Conservation (phyloP, 768 basidiomycete species). For the Boletus rubroflammeus region DNA sequence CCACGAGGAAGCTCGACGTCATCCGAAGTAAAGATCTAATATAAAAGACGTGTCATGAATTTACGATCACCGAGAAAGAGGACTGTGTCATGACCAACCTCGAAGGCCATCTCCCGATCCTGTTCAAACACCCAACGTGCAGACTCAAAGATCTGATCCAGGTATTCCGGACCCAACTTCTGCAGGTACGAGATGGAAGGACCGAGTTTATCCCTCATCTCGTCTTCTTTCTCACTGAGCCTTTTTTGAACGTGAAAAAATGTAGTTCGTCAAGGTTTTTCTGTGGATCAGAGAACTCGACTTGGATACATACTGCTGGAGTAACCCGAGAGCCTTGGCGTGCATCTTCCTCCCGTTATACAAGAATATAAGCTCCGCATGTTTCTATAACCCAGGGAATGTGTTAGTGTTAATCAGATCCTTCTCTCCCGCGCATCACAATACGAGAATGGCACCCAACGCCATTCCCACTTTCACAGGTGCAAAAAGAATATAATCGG, state of each 20-base stretch:
- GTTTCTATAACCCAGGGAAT: slow-evolving; percentile 58
- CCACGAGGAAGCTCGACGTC: slow-evolving; percentile 85
- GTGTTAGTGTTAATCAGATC: neutral
- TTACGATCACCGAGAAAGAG: neutral
- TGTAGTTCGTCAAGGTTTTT: neutral
- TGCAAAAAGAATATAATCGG: neutral
- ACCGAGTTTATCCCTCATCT: slow-evolving; percentile 70
- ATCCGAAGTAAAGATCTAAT: slow-evolving; percentile 91
- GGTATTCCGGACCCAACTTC: slow-evolving; percentile 79
- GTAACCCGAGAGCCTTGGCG: slow-evolving; percentile 72
- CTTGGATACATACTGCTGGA: slow-evolving; percentile 65
- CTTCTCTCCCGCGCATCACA: neutral
- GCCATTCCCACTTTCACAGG: neutral
- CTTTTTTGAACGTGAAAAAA: slow-evolving; percentile 38
- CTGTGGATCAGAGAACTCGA: neutral
- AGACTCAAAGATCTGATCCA: slow-evolving; percentile 77
- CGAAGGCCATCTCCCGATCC: slow-evolving; percentile 69
- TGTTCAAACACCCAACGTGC: slow-evolving; percentile 83
- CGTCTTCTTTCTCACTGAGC: slow-evolving; percentile 72
- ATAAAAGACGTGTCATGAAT: neutral
- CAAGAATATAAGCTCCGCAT: slow-evolving; percentile 81
- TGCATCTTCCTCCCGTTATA: slow-evolving; percentile 98
- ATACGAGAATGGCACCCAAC: neutral
- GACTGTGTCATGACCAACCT: slow-evolving; percentile 42
- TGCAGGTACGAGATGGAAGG: slow-evolving; percentile 90